These are phyloP conservation scores for Cercophora newfieldiana DNA, from an alignment of 495 filamentous ascomycete genomes.

Conservation along the genomic window DNA sequence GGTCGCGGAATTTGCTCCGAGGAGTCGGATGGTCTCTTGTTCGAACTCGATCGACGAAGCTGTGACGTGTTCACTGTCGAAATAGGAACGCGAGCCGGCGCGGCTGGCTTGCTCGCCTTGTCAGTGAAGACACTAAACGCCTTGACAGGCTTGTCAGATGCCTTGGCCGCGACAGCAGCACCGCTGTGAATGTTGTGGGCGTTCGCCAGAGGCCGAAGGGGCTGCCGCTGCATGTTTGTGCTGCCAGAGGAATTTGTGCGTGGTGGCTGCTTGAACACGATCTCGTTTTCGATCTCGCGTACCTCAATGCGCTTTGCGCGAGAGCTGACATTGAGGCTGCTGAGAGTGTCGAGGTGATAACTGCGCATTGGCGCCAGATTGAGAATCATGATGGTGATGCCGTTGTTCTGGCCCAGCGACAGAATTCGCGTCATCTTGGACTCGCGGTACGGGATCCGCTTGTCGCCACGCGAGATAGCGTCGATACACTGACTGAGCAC, in stretches of 20 bases:
- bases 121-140: constrained; percentile 83
- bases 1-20: constrained; percentile 35
- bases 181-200: constrained; percentile 59
- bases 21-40: constrained; percentile 47
- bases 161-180: constrained; percentile 40
- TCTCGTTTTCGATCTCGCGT: constrained; percentile 89
- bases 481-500: constrained; percentile 95
- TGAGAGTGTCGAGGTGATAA: constrained; percentile 92
- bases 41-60: constrained; percentile 37
- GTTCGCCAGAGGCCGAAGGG: constrained; percentile 70
- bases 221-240: constrained; percentile 62
- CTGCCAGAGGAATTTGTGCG: constrained; percentile 51
- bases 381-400: constrained; percentile 93
- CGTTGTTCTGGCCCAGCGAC: constrained; percentile 91
- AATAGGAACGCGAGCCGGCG: constrained; percentile 17
- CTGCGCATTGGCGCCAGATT: constrained; percentile 84
- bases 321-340: constrained; percentile 92
- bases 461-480: constrained; percentile 70
- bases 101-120: constrained; percentile 48
- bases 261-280: constrained; percentile 73
- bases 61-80: constrained; percentile 37
- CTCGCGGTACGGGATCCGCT: constrained; percentile 88
- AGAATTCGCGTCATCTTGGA: constrained; percentile 97
- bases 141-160: constrained; percentile 71
- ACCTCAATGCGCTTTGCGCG: constrained; percentile 96